A percentile compares a stretch with the other conserved stretches of the same genome.
Conservation (phyloP, 768 basidiomycete genomes). For the Xerocomus potaroensis region DNA sequence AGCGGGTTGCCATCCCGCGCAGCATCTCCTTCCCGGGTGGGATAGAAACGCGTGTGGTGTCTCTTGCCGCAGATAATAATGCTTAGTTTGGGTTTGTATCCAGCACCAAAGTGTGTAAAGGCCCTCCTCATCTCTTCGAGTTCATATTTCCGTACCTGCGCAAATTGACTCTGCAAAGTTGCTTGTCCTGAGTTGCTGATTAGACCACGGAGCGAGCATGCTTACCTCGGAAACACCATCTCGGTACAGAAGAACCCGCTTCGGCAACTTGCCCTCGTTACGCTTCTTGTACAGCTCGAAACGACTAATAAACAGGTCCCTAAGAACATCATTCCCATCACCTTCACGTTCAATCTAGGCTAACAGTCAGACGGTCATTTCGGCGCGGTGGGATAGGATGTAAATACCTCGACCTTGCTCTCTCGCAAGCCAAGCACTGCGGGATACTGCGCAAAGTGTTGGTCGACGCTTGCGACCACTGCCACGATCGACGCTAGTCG, state of each 20-base stretch:
- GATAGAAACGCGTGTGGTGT: slow-evolving; percentile 54
- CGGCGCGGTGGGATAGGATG: neutral
- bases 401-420: slow-evolving; percentile 61
- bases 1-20: slow-evolving; percentile 46
- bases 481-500: slow-evolving; percentile 45
- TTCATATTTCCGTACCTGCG: slow-evolving; percentile 40
- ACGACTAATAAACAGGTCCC: slow-evolving; percentile 46
- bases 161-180: slow-evolving; percentile 41
- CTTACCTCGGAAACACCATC: slow-evolving; percentile 80
- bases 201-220: neutral
- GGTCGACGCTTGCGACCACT: slow-evolving; percentile 48
- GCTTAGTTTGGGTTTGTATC: slow-evolving; percentile 46
- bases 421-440: slow-evolving; percentile 44
- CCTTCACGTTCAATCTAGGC: slow-evolving; percentile 1
- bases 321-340: slow-evolving; percentile 39
- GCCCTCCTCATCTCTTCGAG: slow-evolving; percentile 38
- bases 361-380: neutral
- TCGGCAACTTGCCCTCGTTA: slow-evolving; percentile 36
- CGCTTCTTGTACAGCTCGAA: slow-evolving; percentile 35
- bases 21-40: slow-evolving; percentile 35
- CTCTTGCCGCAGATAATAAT: slow-evolving; percentile 55
- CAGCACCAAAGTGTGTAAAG: slow-evolving; percentile 35
- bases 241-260: slow-evolving; percentile 45
- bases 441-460: slow-evolving; percentile 45
- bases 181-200: neutral